A percentile compares a stretch with the other conserved stretches of the same genome.
These are phyloP conservation scores for Buddleja alternifolia DNA, from an alignment of 257 asterid species.

Conservation along the genomic window DNA sequence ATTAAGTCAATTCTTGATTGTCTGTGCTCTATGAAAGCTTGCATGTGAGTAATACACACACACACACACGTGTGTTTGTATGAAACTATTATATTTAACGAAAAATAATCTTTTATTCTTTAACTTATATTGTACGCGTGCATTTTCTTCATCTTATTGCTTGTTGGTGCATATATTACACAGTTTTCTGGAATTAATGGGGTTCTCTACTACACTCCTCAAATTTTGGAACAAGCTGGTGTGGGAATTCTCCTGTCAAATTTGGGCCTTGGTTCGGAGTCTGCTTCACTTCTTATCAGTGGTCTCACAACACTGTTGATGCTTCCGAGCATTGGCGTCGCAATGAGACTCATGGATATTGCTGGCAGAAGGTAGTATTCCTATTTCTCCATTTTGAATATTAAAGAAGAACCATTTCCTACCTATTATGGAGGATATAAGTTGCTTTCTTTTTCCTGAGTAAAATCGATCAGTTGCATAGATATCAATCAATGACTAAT, in stretches of 20 bases:
- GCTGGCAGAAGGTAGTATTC: constrained; percentile 89
- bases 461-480: too few relatives aligned
- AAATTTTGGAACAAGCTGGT: constrained; percentile 97
- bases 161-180: constrained; percentile 4
- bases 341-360: constrained; percentile 92
- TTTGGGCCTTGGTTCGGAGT: constrained; percentile 77
- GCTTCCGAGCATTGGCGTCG: constrained; percentile 97
- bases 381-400: background rate
- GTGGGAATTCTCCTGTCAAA: constrained; percentile 82
- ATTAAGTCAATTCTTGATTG: background rate
- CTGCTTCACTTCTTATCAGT: constrained; percentile 86
- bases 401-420: background rate
- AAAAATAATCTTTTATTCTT: background rate
- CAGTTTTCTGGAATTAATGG: constrained; percentile 98
- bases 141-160: constrained; percentile 8
- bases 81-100: background rate
- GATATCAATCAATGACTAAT: too few relatives aligned
- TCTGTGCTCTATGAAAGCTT: background rate
- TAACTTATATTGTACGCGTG: background rate
- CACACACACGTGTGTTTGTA: too few relatives aligned
- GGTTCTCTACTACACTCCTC: constrained; percentile 96
- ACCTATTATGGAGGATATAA: background rate
- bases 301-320: constrained; percentile 79
- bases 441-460: too few relatives aligned
- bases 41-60: background rate